Evolutionary conservation across 2,329 filamentous ascomycete species (phyloP).

Genomic region (Fusarium agapanthi): DNA sequence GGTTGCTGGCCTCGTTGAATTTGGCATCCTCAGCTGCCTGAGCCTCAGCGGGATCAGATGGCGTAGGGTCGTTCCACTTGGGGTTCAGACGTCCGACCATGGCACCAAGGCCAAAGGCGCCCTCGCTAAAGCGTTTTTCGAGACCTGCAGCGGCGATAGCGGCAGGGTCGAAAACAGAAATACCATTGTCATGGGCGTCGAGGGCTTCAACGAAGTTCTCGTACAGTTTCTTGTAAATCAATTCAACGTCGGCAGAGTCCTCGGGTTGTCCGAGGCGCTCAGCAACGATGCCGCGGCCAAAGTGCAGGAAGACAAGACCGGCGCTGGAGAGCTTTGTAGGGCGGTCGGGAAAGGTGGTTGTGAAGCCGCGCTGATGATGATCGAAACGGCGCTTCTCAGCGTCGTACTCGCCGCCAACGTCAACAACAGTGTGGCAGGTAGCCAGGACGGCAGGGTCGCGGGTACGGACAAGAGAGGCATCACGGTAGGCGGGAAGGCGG

Average conservation of each 20-base stretch:
- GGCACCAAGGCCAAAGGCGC: slow-evolving; percentile 84
- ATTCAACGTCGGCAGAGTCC: slow-evolving; percentile 71
- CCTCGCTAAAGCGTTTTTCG: slow-evolving; percentile 83
- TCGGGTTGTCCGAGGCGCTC: slow-evolving; percentile 59
- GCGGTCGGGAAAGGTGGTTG: slow-evolving; percentile 82
- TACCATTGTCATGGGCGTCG: slow-evolving; percentile 97
- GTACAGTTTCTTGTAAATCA: slow-evolving; percentile 91
- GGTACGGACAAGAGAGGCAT: slow-evolving; percentile 81
- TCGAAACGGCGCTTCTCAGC: slow-evolving; percentile 81
- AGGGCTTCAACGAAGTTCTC: slow-evolving; percentile 93
- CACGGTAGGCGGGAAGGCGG: slow-evolving; percentile 80
- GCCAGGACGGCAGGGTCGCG: slow-evolving; percentile 82
- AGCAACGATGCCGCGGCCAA: slow-evolving; percentile 84
- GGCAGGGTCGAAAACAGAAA: slow-evolving; percentile 80
- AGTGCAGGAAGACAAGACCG: slow-evolving; percentile 95
- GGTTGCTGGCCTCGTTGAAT: slow-evolving; percentile 78
- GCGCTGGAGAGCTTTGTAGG: slow-evolving; percentile 92
- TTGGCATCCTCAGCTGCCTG: slow-evolving; percentile 82
- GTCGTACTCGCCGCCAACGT: slow-evolving; percentile 97
- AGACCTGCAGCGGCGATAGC: slow-evolving; percentile 75
- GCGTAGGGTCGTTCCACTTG: slow-evolving; percentile 75
- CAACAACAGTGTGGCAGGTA: slow-evolving; percentile 92
- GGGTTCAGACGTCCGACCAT: slow-evolving; percentile 84
- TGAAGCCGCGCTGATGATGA: slow-evolving; percentile 95
- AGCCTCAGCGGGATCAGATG: slow-evolving; percentile 60